Conservation (phyloP, 2,329 filamentous ascomycete genomes). For the Reticulascus tulasneorum region DNA sequence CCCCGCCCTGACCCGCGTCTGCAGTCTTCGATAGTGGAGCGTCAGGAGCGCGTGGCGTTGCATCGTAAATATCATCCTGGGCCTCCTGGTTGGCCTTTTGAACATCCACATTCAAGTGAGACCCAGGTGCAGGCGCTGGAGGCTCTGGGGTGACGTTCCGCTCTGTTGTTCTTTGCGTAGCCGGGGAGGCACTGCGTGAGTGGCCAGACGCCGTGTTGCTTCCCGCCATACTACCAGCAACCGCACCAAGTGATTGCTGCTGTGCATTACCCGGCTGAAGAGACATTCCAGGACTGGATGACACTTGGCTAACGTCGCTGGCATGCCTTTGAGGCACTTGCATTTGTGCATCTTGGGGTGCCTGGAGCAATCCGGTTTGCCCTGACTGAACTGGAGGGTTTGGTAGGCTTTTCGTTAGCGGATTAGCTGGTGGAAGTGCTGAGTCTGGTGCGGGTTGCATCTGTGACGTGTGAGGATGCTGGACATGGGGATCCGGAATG, state of each 20-base stretch:
- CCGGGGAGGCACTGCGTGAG: background rate
- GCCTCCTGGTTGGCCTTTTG: constrained; percentile 16
- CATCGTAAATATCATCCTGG: constrained; percentile 28
- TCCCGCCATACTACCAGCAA: background rate
- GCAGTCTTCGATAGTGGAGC: constrained; percentile 1
- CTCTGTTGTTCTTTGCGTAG: background rate
- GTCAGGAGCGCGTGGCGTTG: constrained; percentile 22
- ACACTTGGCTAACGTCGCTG: background rate
- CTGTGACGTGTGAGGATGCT: too few species aligned
- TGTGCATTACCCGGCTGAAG: background rate
- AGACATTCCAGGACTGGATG: background rate
- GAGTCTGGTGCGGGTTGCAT: background rate
- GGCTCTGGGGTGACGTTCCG: constrained; percentile 2
- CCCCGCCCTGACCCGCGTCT: too few species aligned
- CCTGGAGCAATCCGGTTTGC: background rate
- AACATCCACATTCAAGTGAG: constrained; percentile 13
- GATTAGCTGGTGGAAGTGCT: background rate
- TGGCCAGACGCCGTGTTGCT: too few species aligned
- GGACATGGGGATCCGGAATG: too few species aligned
- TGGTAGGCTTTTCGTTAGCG: background rate
- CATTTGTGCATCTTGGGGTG: background rate
- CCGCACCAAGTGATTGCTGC: background rate
- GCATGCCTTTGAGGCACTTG: background rate
- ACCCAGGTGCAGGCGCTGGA: background rate
- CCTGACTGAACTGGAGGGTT: constrained; percentile 1